Conservation (phyloP, 1,284 basidiomycete species). For the Ustilago cynodontis region DNA sequence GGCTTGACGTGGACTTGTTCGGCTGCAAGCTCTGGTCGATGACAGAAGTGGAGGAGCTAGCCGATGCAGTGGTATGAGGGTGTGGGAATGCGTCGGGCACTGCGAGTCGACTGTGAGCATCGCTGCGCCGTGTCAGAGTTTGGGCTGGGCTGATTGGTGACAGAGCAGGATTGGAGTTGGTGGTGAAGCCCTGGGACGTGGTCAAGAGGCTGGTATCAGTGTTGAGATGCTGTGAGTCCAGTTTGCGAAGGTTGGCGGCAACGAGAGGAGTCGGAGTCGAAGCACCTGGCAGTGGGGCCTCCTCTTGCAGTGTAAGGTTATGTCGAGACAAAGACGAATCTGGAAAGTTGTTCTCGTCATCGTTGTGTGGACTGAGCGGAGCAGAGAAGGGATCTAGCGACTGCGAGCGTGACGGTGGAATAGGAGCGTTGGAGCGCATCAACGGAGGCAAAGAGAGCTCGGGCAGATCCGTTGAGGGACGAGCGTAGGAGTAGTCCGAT, state of each 20-base stretch:
- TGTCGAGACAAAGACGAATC: not conserved
- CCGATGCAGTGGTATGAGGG: slow-evolving; percentile 11
- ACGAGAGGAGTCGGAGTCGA: slow-evolving; percentile 14
- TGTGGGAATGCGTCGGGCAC: slow-evolving; percentile 8
- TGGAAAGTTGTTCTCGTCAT: not conserved
- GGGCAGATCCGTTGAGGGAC: slow-evolving; percentile 8
- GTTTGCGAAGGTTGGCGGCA: slow-evolving; percentile 36
- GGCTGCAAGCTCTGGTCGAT: slow-evolving; percentile 19
- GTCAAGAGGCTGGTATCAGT: not conserved
- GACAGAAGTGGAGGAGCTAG: slow-evolving; percentile 29
- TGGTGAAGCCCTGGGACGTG: not conserved
- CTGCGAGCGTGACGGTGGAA: slow-evolving; percentile 41
- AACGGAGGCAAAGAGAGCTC: slow-evolving; percentile 32
- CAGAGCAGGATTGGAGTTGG: slow-evolving; percentile 10
- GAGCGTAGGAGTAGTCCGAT: slow-evolving; percentile 39
- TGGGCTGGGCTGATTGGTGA: slow-evolving; percentile 12
- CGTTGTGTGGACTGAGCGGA: slow-evolving; percentile 7
- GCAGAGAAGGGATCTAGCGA: slow-evolving; percentile 36
- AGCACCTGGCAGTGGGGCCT: not conserved
- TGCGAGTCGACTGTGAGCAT: slow-evolving; percentile 7
- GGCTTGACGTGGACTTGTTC: slow-evolving; percentile 33
- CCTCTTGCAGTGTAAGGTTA: not conserved
- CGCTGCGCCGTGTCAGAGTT: slow-evolving; percentile 18
- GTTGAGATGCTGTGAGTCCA: slow-evolving; percentile 25
- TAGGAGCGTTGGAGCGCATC: slow-evolving; percentile 37